Base-by-base conservation (phyloP, 1,284 basidiomycete species). In the Meripilus lineatus region DNA sequence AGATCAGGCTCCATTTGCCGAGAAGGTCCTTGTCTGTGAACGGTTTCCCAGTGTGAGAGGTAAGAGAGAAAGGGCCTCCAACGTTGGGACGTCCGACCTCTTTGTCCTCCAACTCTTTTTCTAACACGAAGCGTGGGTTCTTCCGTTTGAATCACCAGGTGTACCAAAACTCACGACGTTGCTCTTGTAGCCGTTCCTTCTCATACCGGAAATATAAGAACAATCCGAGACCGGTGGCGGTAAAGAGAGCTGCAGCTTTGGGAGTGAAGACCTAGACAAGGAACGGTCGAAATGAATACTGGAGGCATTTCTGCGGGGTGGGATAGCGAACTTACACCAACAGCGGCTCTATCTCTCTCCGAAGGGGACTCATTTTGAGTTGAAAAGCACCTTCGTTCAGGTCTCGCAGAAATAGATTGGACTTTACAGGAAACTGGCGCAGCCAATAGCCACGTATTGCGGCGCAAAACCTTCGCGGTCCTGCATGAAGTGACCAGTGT, bases 131-230 rank as follows among this genome's bases (percentile, higher is more conserved):
- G n/a, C n/a, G n/a, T n/a, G n/a, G n/a, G n/a, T n/a, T n/a, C n/a
- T n/a, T n/a, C 33, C 28, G 40, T 25, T 26, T 15, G 28, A 32
- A 32, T 41, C 10, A 18, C 17, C 18, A 18, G 25, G 32, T 20
- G 23, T 22, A 38, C 22, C 42, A 28, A 39, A 2, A 57, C 62
- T 41, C 44, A 59, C 55, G 51, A 32, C 54, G 53, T 39, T 83
- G 71, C 63, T 90, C 85, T 35, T 77, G 68, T n/a, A 93, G 62
- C 54, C 84, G 79, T 22, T 73, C 70, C 68, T 98, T 98, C 66
- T 97, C 93, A 44, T 79, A 71, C 40, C 82, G 78, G 66, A 99
- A 98, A 71, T 98, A 98, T 55, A 77, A 81, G 59, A 85, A 91
- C 23, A 99, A 71, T 1, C 84, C 93, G 4, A 75, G 67, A 4